Conservation (phyloP, 2,329 filamentous ascomycete species). For the Coniochaeta ligniaria region DNA sequence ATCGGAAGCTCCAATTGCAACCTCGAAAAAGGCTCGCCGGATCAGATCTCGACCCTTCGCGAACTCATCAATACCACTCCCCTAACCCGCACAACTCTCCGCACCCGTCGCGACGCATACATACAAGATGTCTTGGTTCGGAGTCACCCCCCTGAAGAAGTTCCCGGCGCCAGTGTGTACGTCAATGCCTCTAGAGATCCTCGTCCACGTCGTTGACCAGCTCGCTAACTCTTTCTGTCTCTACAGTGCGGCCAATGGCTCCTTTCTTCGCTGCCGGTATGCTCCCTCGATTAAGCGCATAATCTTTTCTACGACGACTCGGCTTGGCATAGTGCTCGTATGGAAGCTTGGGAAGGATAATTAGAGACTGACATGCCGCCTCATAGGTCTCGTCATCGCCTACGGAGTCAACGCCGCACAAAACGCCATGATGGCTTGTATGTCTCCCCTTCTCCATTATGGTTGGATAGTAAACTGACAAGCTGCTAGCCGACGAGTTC, state of each 20-base stretch:
- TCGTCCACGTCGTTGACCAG: constrained; percentile 5
- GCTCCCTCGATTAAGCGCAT: constrained; percentile 24
- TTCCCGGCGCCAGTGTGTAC: constrained; percentile 72
- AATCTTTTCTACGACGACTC: not conserved
- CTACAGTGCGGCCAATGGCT: constrained; percentile 76
- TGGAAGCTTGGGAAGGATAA: constrained; percentile 7
- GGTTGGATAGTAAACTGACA: constrained; percentile 4
- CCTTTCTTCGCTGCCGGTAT: constrained; percentile 94
- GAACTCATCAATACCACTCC: constrained; percentile 10
- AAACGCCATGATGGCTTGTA: constrained; percentile 72
- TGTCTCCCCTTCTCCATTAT: constrained; percentile 12
- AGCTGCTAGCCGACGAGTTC: constrained; percentile 71
- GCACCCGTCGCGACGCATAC: constrained; percentile 23
- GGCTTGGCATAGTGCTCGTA: not conserved
- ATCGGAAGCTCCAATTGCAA: constrained; percentile 12
- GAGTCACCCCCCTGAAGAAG: constrained; percentile 62
- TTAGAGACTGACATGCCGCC: constrained; percentile 3
- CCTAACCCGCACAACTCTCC: constrained; percentile 18
- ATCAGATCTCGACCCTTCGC: constrained; percentile 6
- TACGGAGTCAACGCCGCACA: constrained; percentile 88
- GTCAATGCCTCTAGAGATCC: constrained; percentile 34
- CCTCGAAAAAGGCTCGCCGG: constrained; percentile 20
- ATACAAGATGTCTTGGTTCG: constrained; percentile 68
- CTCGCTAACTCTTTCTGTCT: constrained; percentile 19
- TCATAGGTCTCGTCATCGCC: constrained; percentile 70